Evolutionary conservation across 768 basidiomycete species (phyloP).

Genomic region (Kockovaella imperatae): DNA sequence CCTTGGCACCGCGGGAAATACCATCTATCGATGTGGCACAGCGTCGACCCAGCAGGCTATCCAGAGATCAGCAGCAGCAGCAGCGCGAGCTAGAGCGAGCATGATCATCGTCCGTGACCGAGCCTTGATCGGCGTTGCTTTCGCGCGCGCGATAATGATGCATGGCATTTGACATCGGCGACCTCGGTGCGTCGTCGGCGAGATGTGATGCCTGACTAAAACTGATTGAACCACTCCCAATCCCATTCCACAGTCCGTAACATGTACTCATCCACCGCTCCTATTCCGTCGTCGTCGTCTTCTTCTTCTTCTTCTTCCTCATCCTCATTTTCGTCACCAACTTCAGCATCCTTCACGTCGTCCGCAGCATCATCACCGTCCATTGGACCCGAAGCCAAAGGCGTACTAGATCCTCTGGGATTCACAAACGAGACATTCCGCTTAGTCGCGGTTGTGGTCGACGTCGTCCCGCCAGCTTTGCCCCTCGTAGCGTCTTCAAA

Average conservation of each 20-base stretch:
- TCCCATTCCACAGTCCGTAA: constrained; percentile 48
- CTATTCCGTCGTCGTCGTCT: constrained; percentile 50
- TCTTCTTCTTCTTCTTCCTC: constrained; percentile 43
- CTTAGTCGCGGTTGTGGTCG: constrained; percentile 29
- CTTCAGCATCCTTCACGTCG: constrained; percentile 3
- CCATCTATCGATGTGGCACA: too few species aligned
- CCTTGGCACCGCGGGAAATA: too few species aligned
- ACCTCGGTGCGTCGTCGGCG: too few species aligned
- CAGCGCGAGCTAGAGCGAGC: too few species aligned
- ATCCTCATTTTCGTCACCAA: constrained; percentile 46
- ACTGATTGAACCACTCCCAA: constrained; percentile 32
- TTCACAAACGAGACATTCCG: constrained; percentile 28
- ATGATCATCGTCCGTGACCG: too few species aligned
- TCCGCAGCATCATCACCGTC: constrained; percentile 2
- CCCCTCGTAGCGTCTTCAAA: constrained; percentile 33
- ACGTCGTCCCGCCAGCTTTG: too few species aligned
- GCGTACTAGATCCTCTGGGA: constrained; percentile 19
- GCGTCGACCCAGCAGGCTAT: too few species aligned
- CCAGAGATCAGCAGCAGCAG: too few species aligned
- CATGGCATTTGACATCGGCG: too few species aligned
- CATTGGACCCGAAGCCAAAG: not conserved
- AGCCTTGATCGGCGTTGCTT: too few species aligned
- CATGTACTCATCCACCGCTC: constrained; percentile 79
- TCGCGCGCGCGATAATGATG: too few species aligned
- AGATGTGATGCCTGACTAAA: too few species aligned